Evolutionary conservation across 192 early-diverging fungal genomes (phyloP).

Genomic region (Polychytrium aggregatum): DNA sequence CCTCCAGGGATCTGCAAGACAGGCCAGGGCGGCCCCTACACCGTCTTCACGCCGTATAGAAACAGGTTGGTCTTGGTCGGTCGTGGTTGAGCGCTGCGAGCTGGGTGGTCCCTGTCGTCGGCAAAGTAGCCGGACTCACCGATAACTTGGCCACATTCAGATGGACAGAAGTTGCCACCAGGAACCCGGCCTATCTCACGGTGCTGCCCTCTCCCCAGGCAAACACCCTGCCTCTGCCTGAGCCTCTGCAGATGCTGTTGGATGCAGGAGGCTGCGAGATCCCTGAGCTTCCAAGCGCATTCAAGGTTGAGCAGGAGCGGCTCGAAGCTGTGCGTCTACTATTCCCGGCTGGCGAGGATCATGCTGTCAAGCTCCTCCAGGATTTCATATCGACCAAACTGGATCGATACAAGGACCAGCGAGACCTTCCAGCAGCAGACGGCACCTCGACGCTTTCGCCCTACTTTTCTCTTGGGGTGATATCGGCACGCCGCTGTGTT

Average conservation of each 20-base stretch:
- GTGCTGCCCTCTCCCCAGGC: no score
- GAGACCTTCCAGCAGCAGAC: constrained; percentile 27
- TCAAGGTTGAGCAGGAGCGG: no score
- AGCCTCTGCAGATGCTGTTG: no score
- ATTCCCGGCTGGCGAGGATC: constrained; percentile 45
- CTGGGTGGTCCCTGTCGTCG: constrained; percentile 4
- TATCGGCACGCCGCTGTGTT: constrained; percentile 41
- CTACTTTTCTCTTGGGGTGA: constrained; percentile 39
- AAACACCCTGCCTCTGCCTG: no score
- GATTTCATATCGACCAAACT: constrained; percentile 20
- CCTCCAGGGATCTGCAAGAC: constrained; percentile 33
- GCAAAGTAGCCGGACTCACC: neutral
- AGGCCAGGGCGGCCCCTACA: constrained; percentile 30
- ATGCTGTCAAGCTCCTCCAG: constrained; percentile 25
- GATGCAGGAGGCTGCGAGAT: no score
- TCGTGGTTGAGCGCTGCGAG: neutral
- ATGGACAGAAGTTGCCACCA: no score
- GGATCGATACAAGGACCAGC: constrained; percentile 26
- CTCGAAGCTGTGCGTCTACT: no score
- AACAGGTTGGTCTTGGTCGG: constrained; percentile 8
- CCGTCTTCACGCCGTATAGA: constrained; percentile 41
- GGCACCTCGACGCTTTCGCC: constrained; percentile 22
- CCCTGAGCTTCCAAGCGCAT: no score
- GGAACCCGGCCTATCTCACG: no score
- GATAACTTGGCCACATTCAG: no score